phyloP scores from a whole-genome alignment of 2,329 filamentous ascomycete genomes.

The Ascochyta pisi region DNA sequence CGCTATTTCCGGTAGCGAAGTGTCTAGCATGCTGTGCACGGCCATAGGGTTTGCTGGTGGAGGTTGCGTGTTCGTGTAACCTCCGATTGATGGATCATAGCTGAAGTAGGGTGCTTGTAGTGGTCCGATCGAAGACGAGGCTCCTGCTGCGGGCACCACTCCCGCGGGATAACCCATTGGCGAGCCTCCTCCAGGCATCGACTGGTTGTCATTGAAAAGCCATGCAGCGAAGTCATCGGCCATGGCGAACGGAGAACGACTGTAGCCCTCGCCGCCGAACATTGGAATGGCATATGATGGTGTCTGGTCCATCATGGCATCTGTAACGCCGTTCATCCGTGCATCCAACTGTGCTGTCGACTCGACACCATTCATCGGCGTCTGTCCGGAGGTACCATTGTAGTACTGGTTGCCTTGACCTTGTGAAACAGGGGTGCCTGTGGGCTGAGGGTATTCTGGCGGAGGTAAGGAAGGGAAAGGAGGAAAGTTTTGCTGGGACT shows the following conservation, averaged over 20 bases:
- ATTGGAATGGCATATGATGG: slow-evolving; percentile 75
- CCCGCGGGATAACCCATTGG: slow-evolving; percentile 47
- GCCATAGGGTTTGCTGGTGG: slow-evolving; percentile 83
- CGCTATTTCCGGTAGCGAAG: slow-evolving; percentile 77
- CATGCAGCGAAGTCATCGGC: slow-evolving; percentile 88
- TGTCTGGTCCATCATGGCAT: slow-evolving; percentile 54
- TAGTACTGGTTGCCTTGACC: slow-evolving; percentile 47
- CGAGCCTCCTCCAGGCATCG: slow-evolving; percentile 47
- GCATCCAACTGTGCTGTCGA: slow-evolving; percentile 44
- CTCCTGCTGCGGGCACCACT: slow-evolving; percentile 49
- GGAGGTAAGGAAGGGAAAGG: slow-evolving; percentile 66
- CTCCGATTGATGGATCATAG: slow-evolving; percentile 57
- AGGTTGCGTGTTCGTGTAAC: slow-evolving; percentile 57
- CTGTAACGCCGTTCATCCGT: slow-evolving; percentile 46
- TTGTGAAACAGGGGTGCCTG: slow-evolving; percentile 46
- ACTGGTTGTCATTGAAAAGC: slow-evolving; percentile 74
- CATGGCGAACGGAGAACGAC: slow-evolving; percentile 86
- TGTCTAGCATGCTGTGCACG: slow-evolving; percentile 83
- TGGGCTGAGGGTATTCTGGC: slow-evolving; percentile 59
- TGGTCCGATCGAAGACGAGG: slow-evolving; percentile 49
- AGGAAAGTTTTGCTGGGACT: slow-evolving; percentile 67
- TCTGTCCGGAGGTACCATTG: slow-evolving; percentile 45
- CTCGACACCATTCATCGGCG: slow-evolving; percentile 49
- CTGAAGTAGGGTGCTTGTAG: slow-evolving; percentile 59
- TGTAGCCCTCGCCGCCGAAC: slow-evolving; percentile 83